Conservation (phyloP, 1,284 basidiomycete genomes). For the Sporisorium exsertum region DNA sequence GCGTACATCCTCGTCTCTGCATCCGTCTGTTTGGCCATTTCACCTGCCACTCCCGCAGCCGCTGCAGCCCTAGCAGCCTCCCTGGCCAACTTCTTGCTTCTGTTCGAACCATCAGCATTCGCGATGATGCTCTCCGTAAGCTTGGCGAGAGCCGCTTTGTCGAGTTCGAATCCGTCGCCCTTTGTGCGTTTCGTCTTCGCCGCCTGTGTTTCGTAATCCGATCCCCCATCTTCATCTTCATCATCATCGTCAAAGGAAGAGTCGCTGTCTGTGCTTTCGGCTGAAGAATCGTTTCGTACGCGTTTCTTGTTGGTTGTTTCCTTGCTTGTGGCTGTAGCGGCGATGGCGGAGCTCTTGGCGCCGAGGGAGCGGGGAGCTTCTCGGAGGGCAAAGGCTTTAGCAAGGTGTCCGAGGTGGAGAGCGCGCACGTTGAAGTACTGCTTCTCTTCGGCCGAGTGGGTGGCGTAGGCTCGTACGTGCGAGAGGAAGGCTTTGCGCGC, state of each 20-base stretch:
- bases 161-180: constrained; percentile 31
- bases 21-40: constrained; percentile 70
- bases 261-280: not conserved
- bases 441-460: constrained; percentile 94
- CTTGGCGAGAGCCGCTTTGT: constrained; percentile 18
- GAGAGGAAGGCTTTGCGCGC: constrained; percentile 91
- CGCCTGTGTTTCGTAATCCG: constrained; percentile 37
- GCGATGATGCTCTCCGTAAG: constrained; percentile 47
- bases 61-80: constrained; percentile 23
- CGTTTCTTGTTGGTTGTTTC: constrained; percentile 15
- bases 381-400: constrained; percentile 93
- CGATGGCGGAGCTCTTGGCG: constrained; percentile 26
- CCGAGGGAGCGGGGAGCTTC: constrained; percentile 84
- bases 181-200: not conserved
- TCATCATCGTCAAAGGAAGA: constrained; percentile 10
- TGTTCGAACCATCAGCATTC: constrained; percentile 72
- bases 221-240: constrained; percentile 22
- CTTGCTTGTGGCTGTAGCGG: constrained; percentile 14
- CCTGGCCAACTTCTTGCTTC: constrained; percentile 25
- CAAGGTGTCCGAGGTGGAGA: constrained; percentile 93
- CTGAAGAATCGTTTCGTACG: constrained; percentile 1
- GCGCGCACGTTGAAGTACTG: constrained; percentile 93
- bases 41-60: constrained; percentile 9
- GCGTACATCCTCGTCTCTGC: constrained; percentile 88
- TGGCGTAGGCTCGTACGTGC: constrained; percentile 95